phyloP scores from a whole-genome alignment of 176 grass and related monocot species.

The Oryza nivara region DNA sequence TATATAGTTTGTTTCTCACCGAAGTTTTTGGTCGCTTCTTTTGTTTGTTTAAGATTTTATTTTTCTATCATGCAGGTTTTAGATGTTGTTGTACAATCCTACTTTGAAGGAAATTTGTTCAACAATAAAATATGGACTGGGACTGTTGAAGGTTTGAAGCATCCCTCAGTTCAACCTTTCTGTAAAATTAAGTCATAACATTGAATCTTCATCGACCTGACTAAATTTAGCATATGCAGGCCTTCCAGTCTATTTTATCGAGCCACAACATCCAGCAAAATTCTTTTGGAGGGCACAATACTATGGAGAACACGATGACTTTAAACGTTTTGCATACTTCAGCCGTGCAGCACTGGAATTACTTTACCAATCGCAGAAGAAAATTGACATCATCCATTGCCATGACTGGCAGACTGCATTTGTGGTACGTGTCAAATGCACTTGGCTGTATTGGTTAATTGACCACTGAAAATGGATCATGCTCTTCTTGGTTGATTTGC shows the following conservation, averaged over 20 bases:
- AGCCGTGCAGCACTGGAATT: conserved; percentile 91
- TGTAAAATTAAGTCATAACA: conserved; percentile 28
- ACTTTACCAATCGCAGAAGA: conserved; percentile 76
- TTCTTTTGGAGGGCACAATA: conserved; percentile 87
- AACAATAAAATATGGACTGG: conserved; percentile 98
- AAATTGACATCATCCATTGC: conserved; percentile 95
- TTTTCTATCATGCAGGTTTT: conserved; percentile 62
- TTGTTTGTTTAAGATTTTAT: conserved; percentile 25
- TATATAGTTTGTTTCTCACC: conserved; percentile 40
- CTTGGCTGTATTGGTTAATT: conserved; percentile 21
- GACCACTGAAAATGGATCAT: conserved; percentile 23
- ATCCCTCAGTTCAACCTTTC: conserved; percentile 17
- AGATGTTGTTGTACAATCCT: conserved; percentile 74
- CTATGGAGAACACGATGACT: conserved; percentile 95
- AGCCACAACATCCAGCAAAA: conserved; percentile 86
- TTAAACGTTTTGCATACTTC: conserved; percentile 91
- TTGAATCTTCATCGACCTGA: conserved; percentile 33
- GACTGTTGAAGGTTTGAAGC: conserved; percentile 73
- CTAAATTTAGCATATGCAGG: conserved; percentile 59
- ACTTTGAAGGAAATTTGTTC: conserved; percentile 86
- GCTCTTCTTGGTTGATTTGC: conserved; percentile 31
- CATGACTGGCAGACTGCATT: conserved; percentile 99
- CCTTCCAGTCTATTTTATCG: conserved; percentile 95
- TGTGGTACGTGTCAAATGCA: conserved; percentile 60
- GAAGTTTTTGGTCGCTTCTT: conserved; percentile 9